Conservation (phyloP, 2,329 filamentous ascomycete species). For the Parascedosporium putredinis region DNA sequence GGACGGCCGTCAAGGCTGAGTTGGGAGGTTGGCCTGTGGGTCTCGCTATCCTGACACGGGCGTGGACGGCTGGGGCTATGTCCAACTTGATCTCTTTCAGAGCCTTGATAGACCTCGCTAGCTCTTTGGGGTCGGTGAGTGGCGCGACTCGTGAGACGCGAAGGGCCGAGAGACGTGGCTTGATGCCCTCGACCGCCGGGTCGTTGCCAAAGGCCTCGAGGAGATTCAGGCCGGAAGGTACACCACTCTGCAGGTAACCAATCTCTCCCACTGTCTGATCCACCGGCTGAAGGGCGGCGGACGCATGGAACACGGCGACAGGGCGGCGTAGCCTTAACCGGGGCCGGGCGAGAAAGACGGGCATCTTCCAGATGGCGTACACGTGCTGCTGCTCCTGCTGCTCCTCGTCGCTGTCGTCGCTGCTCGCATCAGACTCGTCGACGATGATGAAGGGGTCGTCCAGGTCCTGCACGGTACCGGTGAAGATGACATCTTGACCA, state of each 20-base stretch:
- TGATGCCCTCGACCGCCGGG: conserved; percentile 47
- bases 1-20: conserved; percentile 53
- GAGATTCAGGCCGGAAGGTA: conserved; percentile 64
- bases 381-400: conserved; percentile 27
- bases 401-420: conserved; percentile 20
- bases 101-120: conserved; percentile 53
- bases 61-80: conserved; percentile 60
- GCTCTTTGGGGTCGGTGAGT: conserved; percentile 49
- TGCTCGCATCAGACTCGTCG: conserved; percentile 24
- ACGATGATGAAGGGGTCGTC: conserved; percentile 40
- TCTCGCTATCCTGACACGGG: conserved; percentile 61
- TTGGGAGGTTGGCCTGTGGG: conserved; percentile 48
- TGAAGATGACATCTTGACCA: conserved; percentile 49
- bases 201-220: conserved; percentile 63
- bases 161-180: conserved; percentile 60
- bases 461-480: conserved; percentile 37
- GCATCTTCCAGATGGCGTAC: conserved; percentile 50
- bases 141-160: conserved; percentile 67
- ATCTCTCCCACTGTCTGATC: conserved; percentile 21
- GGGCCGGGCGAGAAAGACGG: conserved; percentile 47
- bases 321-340: conserved; percentile 57
- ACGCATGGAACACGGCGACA: conserved; percentile 53
- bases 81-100: conserved; percentile 52
- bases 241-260: conserved; percentile 59
- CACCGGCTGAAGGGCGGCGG: conserved; percentile 47